Conservation (phyloP, 495 filamentous ascomycete genomes). For the Xanthoparmelia taractica region DNA sequence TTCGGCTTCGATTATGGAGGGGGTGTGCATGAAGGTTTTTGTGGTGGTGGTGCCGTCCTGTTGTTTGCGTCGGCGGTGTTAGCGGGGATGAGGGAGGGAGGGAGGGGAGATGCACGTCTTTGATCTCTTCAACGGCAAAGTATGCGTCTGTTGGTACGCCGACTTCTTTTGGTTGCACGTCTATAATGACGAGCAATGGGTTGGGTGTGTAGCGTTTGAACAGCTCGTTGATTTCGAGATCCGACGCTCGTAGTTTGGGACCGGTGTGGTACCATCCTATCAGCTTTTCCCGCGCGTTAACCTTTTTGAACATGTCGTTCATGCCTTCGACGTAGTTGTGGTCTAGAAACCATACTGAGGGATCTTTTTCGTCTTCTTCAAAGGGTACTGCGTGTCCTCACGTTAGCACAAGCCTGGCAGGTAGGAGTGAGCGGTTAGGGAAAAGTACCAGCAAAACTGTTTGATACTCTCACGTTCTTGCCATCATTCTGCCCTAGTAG, state of each 20-base stretch:
- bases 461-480: conserved; percentile 90
- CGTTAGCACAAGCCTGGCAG: background rate
- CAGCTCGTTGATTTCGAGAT: conserved; percentile 98
- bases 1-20: conserved; percentile 96
- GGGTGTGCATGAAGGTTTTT: conserved; percentile 98
- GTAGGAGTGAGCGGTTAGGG: conserved; percentile 14
- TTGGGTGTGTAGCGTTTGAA: conserved; percentile 99
- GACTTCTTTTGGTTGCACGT: conserved; percentile 96
- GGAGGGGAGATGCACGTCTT: conserved; percentile 64
- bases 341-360: conserved; percentile 97
- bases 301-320: conserved; percentile 99
- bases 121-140: conserved; percentile 99
- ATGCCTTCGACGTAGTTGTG: conserved; percentile 99
- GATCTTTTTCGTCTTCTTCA: conserved; percentile 97
- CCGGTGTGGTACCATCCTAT: conserved; percentile 99
- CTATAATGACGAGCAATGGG: conserved; percentile 92
- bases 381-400: conserved; percentile 67
- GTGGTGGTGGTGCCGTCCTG: conserved; percentile 96
- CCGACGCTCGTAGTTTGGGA: conserved; percentile 90
- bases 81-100: background rate
- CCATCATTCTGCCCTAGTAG: conserved; percentile 92
- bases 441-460: conserved; percentile 87
- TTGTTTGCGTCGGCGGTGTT: conserved; percentile 4
- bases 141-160: conserved; percentile 98
- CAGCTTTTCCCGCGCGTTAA: conserved; percentile 97